A percentile compares a stretch with the other conserved stretches of the same genome.
Conservation (phyloP, 73 alveolate genomes). For the Paramecium biaurelia region DNA sequence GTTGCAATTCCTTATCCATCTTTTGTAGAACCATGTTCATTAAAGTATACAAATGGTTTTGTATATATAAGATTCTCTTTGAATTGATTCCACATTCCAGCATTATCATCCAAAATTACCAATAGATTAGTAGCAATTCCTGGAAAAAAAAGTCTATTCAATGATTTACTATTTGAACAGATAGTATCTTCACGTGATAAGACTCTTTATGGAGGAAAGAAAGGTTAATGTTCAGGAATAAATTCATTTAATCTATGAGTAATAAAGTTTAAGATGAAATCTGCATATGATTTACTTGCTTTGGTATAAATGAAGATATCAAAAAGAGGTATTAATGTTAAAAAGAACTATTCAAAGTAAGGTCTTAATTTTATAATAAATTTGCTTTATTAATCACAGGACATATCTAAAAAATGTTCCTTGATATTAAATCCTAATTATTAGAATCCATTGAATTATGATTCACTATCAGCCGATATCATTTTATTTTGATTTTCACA, state of each 20-base stretch:
- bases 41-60: neutral
- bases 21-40: neutral
- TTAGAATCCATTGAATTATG: neutral
- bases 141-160: constrained; percentile 17
- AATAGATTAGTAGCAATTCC: constrained; percentile 19
- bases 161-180: neutral
- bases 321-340: neutral
- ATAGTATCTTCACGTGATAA: constrained; percentile 14
- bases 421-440: neutral
- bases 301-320: constrained; percentile 37
- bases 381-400: neutral
- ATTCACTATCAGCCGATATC: neutral
- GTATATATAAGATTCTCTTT: constrained; percentile 4
- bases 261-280: neutral
- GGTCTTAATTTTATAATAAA: constrained; percentile 40
- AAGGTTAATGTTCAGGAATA: constrained; percentile 21
- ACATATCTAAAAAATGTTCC: neutral
- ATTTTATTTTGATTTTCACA: neutral
- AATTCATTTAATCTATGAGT: neutral
- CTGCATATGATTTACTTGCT: constrained; percentile 49
- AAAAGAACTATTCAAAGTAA: constrained; percentile 10
- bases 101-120: constrained; percentile 45
- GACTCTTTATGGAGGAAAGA: constrained; percentile 6
- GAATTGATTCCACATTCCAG: constrained; percentile 36
- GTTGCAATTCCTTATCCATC: constrained; percentile 29